Evolutionary conservation across 345 rosid genomes (phyloP).

Genomic region (Diplotaxis tenuifolia): DNA sequence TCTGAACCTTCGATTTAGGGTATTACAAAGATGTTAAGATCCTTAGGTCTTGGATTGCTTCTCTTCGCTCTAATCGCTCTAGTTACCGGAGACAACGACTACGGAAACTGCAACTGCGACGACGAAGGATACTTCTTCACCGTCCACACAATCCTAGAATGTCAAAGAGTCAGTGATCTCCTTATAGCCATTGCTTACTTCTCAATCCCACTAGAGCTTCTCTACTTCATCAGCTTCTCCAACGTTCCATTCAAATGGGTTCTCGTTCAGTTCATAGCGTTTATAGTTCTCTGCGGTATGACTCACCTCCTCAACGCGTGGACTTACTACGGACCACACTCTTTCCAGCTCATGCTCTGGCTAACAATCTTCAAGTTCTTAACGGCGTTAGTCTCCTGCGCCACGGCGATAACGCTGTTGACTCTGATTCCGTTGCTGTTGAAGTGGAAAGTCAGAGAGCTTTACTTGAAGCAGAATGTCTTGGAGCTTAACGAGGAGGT

Average conservation of each 20-base stretch:
- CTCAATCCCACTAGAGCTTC: conserved; percentile 90
- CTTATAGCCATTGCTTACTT: conserved; percentile 87
- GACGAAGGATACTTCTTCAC: conserved; percentile 71
- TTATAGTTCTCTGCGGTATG: conserved; percentile 93
- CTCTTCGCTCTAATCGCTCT: conserved; percentile 42
- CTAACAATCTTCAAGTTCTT: conserved; percentile 76
- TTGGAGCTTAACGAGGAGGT: conserved; percentile 87
- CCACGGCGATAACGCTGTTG: conserved; percentile 83
- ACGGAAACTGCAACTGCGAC: conserved; percentile 69
- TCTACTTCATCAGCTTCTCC: conserved; percentile 88
- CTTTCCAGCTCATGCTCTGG: conserved; percentile 74
- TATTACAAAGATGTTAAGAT: conserved; percentile 58
- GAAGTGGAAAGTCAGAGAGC: conserved; percentile 88
- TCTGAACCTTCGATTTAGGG: conserved; percentile 28
- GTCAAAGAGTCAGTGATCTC: conserved; percentile 90
- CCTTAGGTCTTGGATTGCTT: conserved; percentile 53
- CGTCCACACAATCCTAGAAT: conserved; percentile 65
- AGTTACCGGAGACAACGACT: conserved; percentile 61
- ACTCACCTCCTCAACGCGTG: conserved; percentile 82
- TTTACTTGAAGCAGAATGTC: conserved; percentile 82
- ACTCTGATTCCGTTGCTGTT: conserved; percentile 84
- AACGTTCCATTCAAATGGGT: conserved; percentile 98
- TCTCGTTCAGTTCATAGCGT: conserved; percentile 73
- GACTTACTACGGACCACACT: conserved; percentile 88
- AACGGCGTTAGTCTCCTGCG: conserved; percentile 88